Base-by-base conservation (phyloP, 2,329 filamentous ascomycete species). In the Botrytis byssoidea region DNA sequence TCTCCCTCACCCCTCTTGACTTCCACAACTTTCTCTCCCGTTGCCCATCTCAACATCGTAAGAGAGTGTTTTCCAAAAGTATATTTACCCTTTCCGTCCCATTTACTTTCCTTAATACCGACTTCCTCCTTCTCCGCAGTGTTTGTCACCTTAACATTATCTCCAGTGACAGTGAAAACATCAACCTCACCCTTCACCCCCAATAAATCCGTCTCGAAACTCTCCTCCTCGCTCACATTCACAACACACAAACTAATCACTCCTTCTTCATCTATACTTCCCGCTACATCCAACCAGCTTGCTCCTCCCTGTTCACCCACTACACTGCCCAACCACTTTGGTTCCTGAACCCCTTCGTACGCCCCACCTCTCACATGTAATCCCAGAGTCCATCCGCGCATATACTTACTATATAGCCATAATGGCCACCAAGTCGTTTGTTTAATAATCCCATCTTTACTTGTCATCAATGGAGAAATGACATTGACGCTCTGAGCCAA, bases 321-420 rank as follows among this genome's bases (percentile, higher is more conserved):
- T 4, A 89, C 85, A 16, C 87, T 87, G 48, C 88, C 84, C 73
- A 93, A 84, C 91, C 91, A 93, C 48, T 80, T 84, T 2, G 91
- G 91, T 73, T 87, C 83, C 2, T 91, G 93, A n/a, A 84, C 84
- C 1, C 93, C 93, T 25, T 86, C 85, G 79, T 94, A 95, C 48
- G 88, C 86, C 2, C 85, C 86, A 67, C 86, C 86, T 8, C 86
- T 85, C 10, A 95, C 87, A 81, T 94, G 90, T 4, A 89, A 84
- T 5, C 88, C 89, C 3, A 95, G 82, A 0, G 90, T 91, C 80
- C 87, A 87, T 3, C 93, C 93, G 48, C 91, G 89, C 92, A 95
- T 95, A 81, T 88, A 90, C 80, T 86, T 87, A 74, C 85, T 86
- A 78, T 91, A 91, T 59, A 92, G 81, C 74, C 88, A 84, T 66